These are phyloP conservation scores for Novymonas esmeraldas DNA, from an alignment of 208 protist genomes.

Conservation along the genomic window DNA sequence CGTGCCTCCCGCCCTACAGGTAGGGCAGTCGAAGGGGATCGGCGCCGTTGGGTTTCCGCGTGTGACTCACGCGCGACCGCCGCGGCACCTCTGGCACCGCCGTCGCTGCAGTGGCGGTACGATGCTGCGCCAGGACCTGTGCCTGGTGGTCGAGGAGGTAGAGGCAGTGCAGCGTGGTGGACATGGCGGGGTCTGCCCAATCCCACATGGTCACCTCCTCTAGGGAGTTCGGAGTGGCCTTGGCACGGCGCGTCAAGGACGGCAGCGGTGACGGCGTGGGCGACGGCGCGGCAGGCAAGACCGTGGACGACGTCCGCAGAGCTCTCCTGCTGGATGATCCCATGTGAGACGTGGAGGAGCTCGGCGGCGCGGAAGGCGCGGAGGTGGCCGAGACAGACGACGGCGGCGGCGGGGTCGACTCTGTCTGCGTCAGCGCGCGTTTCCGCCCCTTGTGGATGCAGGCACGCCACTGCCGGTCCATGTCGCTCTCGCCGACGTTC, in stretches of 20 bases:
- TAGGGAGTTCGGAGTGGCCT: slow-evolving; percentile 4
- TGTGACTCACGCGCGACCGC: neutral
- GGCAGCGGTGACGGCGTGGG: neutral
- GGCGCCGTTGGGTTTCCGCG: neutral
- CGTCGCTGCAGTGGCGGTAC: neutral
- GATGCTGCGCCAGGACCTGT: slow-evolving; percentile 10
- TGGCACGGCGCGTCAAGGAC: neutral
- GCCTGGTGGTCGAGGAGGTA: slow-evolving; percentile 24
- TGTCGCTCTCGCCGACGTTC: neutral
- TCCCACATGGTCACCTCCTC: slow-evolving; percentile 30
- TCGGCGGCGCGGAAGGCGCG: neutral
- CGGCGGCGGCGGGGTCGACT: neutral
- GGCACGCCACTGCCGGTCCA: slow-evolving; percentile 23
- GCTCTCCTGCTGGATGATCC: too few relatives aligned
- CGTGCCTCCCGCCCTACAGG: neutral
- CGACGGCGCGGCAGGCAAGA: too few relatives aligned
- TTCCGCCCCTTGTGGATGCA: slow-evolving; percentile 19
- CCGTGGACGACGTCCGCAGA: too few relatives aligned
- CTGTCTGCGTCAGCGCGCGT: neutral
- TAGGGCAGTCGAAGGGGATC: neutral
- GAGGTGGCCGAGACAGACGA: neutral
- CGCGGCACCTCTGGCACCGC: neutral
- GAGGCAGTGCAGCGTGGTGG: slow-evolving; percentile 20
- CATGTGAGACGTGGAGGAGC: too few relatives aligned
- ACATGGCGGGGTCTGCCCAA: slow-evolving; percentile 28